A percentile compares a stretch with the other conserved stretches of the same genome.
Evolutionary conservation across 139 green algal genomes (phyloP).

Genomic region (Marvania coccoides): DNA sequence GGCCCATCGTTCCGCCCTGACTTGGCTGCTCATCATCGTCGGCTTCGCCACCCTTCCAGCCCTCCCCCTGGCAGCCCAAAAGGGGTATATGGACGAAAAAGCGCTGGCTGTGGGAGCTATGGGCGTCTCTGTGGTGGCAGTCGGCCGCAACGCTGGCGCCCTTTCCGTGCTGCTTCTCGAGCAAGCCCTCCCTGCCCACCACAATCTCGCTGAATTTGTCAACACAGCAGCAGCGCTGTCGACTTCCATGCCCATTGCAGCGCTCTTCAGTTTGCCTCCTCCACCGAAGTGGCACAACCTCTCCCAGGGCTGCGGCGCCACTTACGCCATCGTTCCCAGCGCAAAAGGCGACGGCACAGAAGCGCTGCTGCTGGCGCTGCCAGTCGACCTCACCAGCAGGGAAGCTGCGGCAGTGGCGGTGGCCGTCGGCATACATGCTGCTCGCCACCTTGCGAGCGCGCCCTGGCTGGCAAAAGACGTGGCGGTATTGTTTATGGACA

Average conservation of each 20-base stretch:
- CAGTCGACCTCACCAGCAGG: neutral
- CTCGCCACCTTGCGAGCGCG: neutral
- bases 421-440: neutral
- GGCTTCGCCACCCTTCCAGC: neutral
- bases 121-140: neutral
- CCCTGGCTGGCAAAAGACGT: constrained; percentile 29
- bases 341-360: constrained; percentile 5
- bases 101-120: constrained; percentile 19
- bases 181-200: neutral
- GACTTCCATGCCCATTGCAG: no score
- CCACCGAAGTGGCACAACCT: neutral
- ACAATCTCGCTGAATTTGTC: no score
- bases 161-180: neutral
- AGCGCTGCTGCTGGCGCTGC: constrained; percentile 5
- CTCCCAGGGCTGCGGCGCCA: neutral
- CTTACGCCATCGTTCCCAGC: constrained; percentile 3
- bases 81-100: constrained; percentile 22
- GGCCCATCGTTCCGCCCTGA: neutral
- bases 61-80: constrained; percentile 7
- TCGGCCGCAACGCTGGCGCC: no score
- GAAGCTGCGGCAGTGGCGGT: neutral
- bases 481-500: constrained; percentile 14
- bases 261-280: no score
- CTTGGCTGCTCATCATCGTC: neutral
- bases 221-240: no score